These are phyloP conservation scores for Podaxis sp. DNA, from an alignment of 768 basidiomycete genomes.

Conservation along the genomic window DNA sequence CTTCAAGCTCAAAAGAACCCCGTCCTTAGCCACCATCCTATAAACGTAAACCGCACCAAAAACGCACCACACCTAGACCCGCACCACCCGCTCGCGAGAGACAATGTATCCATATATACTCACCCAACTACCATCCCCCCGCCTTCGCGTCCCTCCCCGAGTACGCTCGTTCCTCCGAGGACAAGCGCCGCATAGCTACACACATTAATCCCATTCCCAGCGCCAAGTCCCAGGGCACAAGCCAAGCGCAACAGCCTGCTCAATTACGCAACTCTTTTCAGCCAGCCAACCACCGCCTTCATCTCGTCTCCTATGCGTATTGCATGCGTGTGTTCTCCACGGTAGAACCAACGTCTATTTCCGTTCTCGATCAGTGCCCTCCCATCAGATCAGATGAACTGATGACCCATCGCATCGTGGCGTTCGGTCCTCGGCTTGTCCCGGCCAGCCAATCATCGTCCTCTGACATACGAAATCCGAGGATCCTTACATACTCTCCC, in stretches of 20 bases:
- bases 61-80: neutral
- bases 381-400: constrained; percentile 1
- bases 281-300: too few relatives aligned
- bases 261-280: neutral
- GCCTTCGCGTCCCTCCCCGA: too few relatives aligned
- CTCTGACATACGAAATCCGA: neutral
- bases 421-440: neutral
- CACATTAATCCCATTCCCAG: neutral
- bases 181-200: neutral
- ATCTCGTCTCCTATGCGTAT: neutral
- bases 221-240: neutral
- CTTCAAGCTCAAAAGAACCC: neutral
- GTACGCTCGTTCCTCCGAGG: neutral
- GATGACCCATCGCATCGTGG: constrained; percentile 14
- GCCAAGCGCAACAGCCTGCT: neutral
- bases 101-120: too few relatives aligned
- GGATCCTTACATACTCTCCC: neutral
- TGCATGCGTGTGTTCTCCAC: neutral
- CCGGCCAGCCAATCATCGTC: neutral
- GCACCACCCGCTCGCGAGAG: neutral
- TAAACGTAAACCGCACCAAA: neutral
- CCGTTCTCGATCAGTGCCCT: neutral
- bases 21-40: neutral
- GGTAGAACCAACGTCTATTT: neutral
- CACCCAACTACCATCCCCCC: too few relatives aligned